Percentiles rank a stretch among this genome's conserved stretches.
Evolutionary conservation across 306 rosid genomes (phyloP).

Genomic region (Vicia sativa): DNA sequence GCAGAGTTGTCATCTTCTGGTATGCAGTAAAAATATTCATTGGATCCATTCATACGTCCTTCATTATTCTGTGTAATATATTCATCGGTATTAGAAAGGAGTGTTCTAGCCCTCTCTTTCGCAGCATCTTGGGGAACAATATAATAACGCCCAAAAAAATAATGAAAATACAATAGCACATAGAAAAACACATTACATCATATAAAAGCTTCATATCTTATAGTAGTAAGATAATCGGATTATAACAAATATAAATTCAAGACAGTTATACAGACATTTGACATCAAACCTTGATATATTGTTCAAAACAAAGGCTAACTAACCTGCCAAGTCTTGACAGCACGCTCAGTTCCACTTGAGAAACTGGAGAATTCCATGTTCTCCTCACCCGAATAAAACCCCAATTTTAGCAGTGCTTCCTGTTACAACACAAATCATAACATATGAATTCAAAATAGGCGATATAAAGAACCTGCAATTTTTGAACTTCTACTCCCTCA

Average conservation of each 20-base stretch:
- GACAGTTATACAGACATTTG: neutral
- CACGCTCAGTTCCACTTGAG: conserved; percentile 86
- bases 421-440: too few species aligned
- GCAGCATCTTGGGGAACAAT: neutral
- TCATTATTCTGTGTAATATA: conserved; percentile 68
- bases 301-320: conserved; percentile 43
- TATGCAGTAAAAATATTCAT: conserved; percentile 67
- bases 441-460: too few species aligned
- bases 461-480: too few species aligned
- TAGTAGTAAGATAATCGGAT: too few species aligned
- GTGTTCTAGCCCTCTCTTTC: conserved; percentile 72
- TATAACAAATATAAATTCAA: too few species aligned
- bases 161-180: too few species aligned
- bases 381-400: too few species aligned
- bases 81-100: conserved; percentile 88
- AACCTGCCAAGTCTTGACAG: conserved; percentile 98
- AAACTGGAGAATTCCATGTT: conserved; percentile 78
- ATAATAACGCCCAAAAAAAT: conserved; percentile 22
- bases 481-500: too few species aligned
- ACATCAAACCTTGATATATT: neutral
- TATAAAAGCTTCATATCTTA: too few species aligned
- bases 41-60: conserved; percentile 62
- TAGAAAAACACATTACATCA: too few species aligned
- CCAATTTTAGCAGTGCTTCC: too few species aligned
- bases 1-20: conserved; percentile 86